Percentiles rank a stretch among this genome's conserved stretches.
Evolutionary conservation across 768 basidiomycete genomes (phyloP).

Genomic region (Mycena polygramma): DNA sequence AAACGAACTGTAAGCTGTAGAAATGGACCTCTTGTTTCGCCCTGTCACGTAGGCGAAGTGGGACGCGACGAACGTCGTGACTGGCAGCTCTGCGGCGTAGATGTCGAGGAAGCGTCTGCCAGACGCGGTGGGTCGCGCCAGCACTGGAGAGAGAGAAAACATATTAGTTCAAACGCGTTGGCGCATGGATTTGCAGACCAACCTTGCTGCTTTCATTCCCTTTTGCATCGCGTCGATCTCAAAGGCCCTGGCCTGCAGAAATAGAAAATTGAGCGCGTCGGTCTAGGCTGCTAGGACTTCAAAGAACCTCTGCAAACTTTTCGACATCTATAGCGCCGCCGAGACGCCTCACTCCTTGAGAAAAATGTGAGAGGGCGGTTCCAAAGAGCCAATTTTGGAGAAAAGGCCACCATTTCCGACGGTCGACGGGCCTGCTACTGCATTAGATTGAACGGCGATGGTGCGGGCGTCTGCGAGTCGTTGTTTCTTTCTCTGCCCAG

Average conservation of each 20-base stretch:
- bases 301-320: slow-evolving; percentile 82
- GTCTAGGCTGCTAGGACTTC: not conserved
- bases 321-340: slow-evolving; percentile 88
- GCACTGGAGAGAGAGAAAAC: slow-evolving; percentile 55
- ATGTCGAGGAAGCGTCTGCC: slow-evolving; percentile 94
- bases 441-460: slow-evolving; percentile 71
- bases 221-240: slow-evolving; percentile 93
- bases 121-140: slow-evolving; percentile 83
- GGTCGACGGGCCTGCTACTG: slow-evolving; percentile 57
- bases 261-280: slow-evolving; percentile 12
- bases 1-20: not conserved
- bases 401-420: slow-evolving; percentile 55
- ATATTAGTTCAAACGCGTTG: not conserved
- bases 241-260: slow-evolving; percentile 80
- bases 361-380: slow-evolving; percentile 12
- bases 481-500: slow-evolving; percentile 76
- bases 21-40: slow-evolving; percentile 82
- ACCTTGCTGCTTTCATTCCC: slow-evolving; percentile 88
- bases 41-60: slow-evolving; percentile 83
- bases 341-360: slow-evolving; percentile 56
- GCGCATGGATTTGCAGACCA: not conserved
- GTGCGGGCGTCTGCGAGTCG: slow-evolving; percentile 74
- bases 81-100: slow-evolving; percentile 93
- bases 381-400: not conserved
- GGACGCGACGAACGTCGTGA: slow-evolving; percentile 93